Base-by-base conservation (phyloP, 73 alveolate genomes). In the Paramecium tetraurelia region DNA sequence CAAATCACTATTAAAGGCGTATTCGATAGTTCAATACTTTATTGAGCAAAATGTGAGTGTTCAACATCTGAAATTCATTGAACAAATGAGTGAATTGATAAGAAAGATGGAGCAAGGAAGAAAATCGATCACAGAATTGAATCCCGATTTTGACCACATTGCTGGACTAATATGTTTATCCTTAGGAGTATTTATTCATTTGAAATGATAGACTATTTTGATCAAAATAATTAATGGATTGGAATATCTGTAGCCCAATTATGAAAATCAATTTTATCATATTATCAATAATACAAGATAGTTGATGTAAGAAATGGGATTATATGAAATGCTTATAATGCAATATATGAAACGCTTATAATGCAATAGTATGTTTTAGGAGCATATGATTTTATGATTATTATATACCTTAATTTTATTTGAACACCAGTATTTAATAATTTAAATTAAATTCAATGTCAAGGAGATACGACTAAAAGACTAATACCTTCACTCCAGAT, bases 401-500 rank as follows among this genome's bases (percentile, higher is more conserved):
- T 63, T 63, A 33, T 63, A 27, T 31, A 63, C 46, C 84, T 63
- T 48, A 48, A 48, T 48, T 48, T 48, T 48, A 48, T 59, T 59
- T 59, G 77, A 59, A 59, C 77, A 59, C 77, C 77, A 59, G 77
- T 59, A 59, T 59, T 20, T 48, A 58, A 9, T 58, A 58, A 58
- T 58, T 58, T 59, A 59, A 59, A 21, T 59, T 59, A 53, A 24
- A 69, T 48, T 48, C n/a, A 88, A 88, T 88, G 98, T 93, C 96
- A 33, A 93, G 96, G 86, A 93, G 95, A 93, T 96, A 96, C 97
- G 98, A 96, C 87, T 59, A 93, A 59, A 92, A 93, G 92, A 96
- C 98, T 75, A 96, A 97, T 59, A 94, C 97, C 46, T 96, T 96
- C 96, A 95, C 96, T 86, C 97, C 97, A 46, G 97, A 96, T 92